phyloP scores from a whole-genome alignment of 2,329 filamentous ascomycete species.

The Tolypocladium nubicola region DNA sequence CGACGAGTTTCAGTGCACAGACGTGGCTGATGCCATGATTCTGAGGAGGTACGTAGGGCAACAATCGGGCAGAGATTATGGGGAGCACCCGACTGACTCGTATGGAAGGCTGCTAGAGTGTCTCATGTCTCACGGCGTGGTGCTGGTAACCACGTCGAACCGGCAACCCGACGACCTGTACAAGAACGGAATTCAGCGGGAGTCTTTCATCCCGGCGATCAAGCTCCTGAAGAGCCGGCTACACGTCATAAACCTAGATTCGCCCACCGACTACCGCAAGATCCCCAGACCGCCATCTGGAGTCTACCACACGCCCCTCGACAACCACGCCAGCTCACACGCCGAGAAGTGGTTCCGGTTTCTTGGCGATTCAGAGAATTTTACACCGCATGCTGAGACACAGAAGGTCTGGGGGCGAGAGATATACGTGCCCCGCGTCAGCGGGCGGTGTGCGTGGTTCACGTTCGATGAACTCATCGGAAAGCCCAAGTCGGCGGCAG shows the following conservation, averaged over 20 bases:
- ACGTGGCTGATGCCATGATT: slow-evolving; percentile 98
- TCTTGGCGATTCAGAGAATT: slow-evolving; percentile 72
- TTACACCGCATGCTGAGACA: slow-evolving; percentile 61
- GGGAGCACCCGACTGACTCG: not conserved
- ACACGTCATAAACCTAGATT: slow-evolving; percentile 88
- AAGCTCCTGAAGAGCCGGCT: slow-evolving; percentile 77
- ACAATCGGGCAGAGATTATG: not conserved
- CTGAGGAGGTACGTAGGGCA: slow-evolving; percentile 50
- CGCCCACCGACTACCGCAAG: slow-evolving; percentile 92
- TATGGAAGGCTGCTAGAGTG: slow-evolving; percentile 61
- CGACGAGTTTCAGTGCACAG: slow-evolving; percentile 97
- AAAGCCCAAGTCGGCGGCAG: slow-evolving; percentile 78
- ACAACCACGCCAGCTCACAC: slow-evolving; percentile 65
- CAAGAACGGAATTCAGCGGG: slow-evolving; percentile 93
- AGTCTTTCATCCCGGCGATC: slow-evolving; percentile 93
- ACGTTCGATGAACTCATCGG: slow-evolving; percentile 89
- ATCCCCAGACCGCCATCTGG: slow-evolving; percentile 86
- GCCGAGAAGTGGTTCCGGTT: slow-evolving; percentile 94
- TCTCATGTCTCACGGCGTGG: slow-evolving; percentile 93
- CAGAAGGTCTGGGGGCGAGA: slow-evolving; percentile 90
- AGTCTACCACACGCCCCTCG: slow-evolving; percentile 86
- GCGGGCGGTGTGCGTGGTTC: slow-evolving; percentile 81
- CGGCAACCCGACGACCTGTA: slow-evolving; percentile 94
- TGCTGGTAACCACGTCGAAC: slow-evolving; percentile 92
- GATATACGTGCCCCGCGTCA: slow-evolving; percentile 77